phyloP scores from a whole-genome alignment of 1,139 yeast genomes.

The Hansenula sp. region DNA sequence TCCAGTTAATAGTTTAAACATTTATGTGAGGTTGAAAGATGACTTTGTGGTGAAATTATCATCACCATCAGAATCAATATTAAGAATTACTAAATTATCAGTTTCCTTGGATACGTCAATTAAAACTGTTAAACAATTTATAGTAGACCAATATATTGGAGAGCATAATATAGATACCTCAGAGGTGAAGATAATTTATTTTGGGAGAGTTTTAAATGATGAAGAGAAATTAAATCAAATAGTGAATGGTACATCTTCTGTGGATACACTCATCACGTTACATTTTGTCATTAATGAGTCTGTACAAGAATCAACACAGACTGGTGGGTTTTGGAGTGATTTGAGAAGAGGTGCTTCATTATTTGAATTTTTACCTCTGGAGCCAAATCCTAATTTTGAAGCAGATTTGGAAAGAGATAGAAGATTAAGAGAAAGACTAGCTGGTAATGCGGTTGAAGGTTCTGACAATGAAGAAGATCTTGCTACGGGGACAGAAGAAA shows the following conservation, averaged over 20 bases:
- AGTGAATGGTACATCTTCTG: constrained; percentile 3
- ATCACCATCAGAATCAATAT: constrained; percentile 12
- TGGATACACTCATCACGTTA: constrained; percentile 6
- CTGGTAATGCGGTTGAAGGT: neutral
- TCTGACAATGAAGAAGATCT: no score
- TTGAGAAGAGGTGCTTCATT: constrained; percentile 17
- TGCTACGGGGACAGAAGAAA: no score
- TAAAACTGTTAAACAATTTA: constrained; percentile 17
- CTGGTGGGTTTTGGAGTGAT: constrained; percentile 23
- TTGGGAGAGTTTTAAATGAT: constrained; percentile 19
- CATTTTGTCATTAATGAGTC: constrained; percentile 20
- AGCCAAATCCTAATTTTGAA: constrained; percentile 21
- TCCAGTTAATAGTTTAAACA: constrained; percentile 19
- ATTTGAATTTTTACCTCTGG: constrained; percentile 25
- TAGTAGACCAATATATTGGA: constrained; percentile 19
- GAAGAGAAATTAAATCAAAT: constrained; percentile 15
- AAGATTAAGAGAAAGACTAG: constrained; percentile 16
- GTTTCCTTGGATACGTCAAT: constrained; percentile 15
- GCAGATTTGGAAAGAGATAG: constrained; percentile 20
- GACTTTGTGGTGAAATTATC: constrained; percentile 18
- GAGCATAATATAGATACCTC: constrained; percentile 6
- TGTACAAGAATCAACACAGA: constrained; percentile 3
- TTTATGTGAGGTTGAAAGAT: constrained; percentile 12
- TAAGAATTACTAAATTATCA: constrained; percentile 10
- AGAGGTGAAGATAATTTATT: constrained; percentile 21